phyloP scores from a whole-genome alignment of 768 basidiomycete species.

The Rhodocollybia butyracea region DNA sequence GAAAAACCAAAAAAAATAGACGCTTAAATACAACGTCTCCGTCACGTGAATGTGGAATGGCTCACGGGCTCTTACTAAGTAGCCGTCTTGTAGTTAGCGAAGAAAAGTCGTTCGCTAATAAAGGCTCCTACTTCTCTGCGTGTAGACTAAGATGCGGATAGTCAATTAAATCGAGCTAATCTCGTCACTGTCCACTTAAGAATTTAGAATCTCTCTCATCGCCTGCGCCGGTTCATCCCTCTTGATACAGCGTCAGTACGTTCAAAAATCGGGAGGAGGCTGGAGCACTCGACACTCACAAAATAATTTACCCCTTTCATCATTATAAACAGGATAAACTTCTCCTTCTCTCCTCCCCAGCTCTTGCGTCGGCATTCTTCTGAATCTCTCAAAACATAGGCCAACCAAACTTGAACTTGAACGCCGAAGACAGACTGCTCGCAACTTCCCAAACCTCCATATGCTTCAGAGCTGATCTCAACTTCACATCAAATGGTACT shows the following conservation, averaged over 20 bases:
- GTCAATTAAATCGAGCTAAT: no score
- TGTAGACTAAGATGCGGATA: no score
- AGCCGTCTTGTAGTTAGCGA: no score
- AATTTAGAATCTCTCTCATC: neutral
- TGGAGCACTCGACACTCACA: neutral
- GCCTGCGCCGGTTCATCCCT: constrained; percentile 1
- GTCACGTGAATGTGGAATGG: no score
- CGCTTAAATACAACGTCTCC: no score
- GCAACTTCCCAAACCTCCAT: neutral
- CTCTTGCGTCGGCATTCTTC: neutral
- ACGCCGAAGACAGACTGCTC: neutral
- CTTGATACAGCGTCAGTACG: neutral
- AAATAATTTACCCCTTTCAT: constrained; percentile 2
- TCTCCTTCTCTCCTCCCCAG: neutral
- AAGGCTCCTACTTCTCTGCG: no score
- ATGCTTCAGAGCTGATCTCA: neutral
- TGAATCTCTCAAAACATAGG: neutral
- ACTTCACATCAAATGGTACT: neutral
- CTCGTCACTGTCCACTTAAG: no score
- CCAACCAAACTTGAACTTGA: no score
- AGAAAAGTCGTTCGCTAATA: no score
- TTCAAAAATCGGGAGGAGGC: neutral
- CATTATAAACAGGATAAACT: neutral
- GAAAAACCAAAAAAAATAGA: no score
- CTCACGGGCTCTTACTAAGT: no score